Evolutionary conservation across 1,284 basidiomycete species (phyloP).

Genomic region (Inonotus obliquus): DNA sequence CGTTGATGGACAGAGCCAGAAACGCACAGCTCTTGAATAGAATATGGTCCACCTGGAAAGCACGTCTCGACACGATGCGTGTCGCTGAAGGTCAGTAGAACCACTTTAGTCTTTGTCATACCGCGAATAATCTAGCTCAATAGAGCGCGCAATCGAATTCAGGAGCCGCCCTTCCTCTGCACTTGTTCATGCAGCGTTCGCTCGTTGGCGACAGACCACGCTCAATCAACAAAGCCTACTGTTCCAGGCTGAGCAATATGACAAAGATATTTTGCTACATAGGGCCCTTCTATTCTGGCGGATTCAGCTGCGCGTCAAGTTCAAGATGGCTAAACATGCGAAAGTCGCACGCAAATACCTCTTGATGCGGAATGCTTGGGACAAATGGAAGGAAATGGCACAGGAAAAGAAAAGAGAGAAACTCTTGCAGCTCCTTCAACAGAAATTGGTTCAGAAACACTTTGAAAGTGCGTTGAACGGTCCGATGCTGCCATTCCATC

Average conservation of each 20-base stretch:
- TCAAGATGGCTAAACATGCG: slow-evolving; percentile 54
- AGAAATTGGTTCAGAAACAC: slow-evolving; percentile 30
- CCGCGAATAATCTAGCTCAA: not conserved
- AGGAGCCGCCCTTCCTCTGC: slow-evolving; percentile 18
- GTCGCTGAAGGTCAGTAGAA: slow-evolving; percentile 40
- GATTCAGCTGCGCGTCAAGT: slow-evolving; percentile 44
- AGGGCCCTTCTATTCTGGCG: slow-evolving; percentile 55
- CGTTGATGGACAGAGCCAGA: slow-evolving; percentile 53
- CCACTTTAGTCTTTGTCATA: not conserved
- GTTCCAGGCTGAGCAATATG: slow-evolving; percentile 46
- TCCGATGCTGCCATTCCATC: not conserved
- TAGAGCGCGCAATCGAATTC: slow-evolving; percentile 15
- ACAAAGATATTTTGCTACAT: slow-evolving; percentile 38
- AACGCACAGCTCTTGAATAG: slow-evolving; percentile 41
- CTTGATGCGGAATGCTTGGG: slow-evolving; percentile 46
- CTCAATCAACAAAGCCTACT: slow-evolving; percentile 46
- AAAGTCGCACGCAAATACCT: slow-evolving; percentile 54
- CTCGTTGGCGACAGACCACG: slow-evolving; percentile 11
- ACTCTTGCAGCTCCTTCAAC: slow-evolving; percentile 42
- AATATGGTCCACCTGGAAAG: slow-evolving; percentile 52
- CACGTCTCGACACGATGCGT: slow-evolving; percentile 37
- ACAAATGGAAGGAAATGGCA: slow-evolving; percentile 46
- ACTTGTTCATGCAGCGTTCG: slow-evolving; percentile 7
- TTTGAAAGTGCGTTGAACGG: not conserved
- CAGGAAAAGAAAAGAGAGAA: slow-evolving; percentile 44